Evolutionary conservation across 768 basidiomycete genomes (phyloP), one percentile per base, ranked within the genome.

Genomic region (Vararia minispora): DNA sequence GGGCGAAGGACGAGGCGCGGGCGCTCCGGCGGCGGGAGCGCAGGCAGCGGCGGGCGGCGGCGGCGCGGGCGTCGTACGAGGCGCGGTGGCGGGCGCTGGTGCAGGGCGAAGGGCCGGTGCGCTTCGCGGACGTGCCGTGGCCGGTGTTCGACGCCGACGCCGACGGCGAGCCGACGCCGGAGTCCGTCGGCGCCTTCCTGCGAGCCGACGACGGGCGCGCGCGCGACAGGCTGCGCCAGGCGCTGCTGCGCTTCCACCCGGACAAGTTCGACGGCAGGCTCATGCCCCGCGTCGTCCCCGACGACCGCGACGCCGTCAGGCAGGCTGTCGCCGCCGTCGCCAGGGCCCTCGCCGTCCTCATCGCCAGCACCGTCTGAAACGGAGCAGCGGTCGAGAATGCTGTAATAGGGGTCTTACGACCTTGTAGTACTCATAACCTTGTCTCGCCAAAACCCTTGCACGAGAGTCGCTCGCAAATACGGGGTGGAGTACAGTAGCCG

Each of bases 231-330:
- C 57, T 84, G 5, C 65, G 80, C 24, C 65, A 64, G 33, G 73
- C 76, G 1, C 55, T 86, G 30, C 55, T 84, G 40, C 65, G 76
- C 7, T 82, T 76, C 71, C 79, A 79, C 50, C 78, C 79, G 1
- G 78, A 81, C 52, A 80, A 79, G 58, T 59, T 72, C 46, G 79
- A 86, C 53, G 79, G 83, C 14, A 67, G 83, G 24, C 59, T 85
- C 33, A 73, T 83, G 68, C 53, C 54, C 34, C 62, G 64, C 4
- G 63, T 84, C 5, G 50, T 47, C 29, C 58, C 61, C 23, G 49
- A 47, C 10, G 79, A 86, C 17, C 55, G 50, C 49, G 66, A 66
- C 29, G 52, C 45, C 12, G 76, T 82, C 3, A 60, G 60, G 35
- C 74, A 80, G 45, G 79, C 65, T 0, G 74, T 79, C 14, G 79